These are phyloP conservation scores for Trichosporon coremiiforme DNA, from an alignment of 1,284 basidiomycete genomes.

Conservation along the genomic window DNA sequence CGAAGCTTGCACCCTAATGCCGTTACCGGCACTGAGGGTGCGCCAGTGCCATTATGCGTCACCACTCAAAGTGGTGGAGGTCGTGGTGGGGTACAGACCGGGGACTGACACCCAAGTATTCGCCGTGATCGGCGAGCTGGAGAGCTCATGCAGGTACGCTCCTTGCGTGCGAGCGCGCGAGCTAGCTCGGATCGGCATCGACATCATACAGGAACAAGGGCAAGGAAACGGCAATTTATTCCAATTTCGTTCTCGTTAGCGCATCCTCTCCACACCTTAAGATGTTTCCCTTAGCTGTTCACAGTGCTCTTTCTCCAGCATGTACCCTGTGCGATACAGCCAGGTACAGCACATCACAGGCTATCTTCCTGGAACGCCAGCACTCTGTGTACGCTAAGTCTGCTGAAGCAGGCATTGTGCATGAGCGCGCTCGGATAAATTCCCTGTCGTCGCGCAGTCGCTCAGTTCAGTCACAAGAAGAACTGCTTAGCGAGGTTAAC, in stretches of 20 bases:
- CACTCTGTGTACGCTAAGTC: too few relatives aligned
- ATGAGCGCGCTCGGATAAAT: neutral
- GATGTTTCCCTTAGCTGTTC: neutral
- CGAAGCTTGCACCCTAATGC: neutral
- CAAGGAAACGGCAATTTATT: neutral
- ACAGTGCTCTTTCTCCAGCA: too few relatives aligned
- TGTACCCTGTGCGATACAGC: too few relatives aligned
- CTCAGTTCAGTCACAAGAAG: neutral
- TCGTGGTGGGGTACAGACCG: neutral
- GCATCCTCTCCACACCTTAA: neutral
- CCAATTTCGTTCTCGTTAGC: neutral
- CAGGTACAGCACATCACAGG: neutral
- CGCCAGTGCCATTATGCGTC: too few relatives aligned
- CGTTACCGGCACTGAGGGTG: neutral
- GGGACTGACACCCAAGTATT: neutral
- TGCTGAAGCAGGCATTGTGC: too few relatives aligned
- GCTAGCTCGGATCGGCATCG: neutral
- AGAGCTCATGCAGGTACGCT: neutral
- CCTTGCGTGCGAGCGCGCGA: neutral
- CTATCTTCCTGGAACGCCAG: too few relatives aligned
- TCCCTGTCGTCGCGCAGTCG: neutral
- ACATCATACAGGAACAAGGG: slow-evolving; percentile 5
- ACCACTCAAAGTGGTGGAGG: neutral
- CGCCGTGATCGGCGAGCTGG: neutral
- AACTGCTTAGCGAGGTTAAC: neutral